Base-by-base conservation (phyloP, 2,329 filamentous ascomycete species). In the Stachybotrys chlorohalonatus region DNA sequence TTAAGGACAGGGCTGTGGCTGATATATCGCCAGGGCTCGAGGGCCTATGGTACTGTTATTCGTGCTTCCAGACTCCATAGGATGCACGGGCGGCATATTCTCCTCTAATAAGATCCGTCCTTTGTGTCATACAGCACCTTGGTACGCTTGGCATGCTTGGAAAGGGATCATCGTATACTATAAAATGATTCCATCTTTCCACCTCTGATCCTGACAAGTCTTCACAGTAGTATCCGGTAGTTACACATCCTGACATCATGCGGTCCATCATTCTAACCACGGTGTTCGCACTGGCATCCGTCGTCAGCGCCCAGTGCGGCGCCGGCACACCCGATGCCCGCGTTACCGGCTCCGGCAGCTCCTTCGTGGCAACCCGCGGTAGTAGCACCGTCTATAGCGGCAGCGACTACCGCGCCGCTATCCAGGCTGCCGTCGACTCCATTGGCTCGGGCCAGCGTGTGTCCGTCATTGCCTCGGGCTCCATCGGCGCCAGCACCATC, bases 271-370 rank as follows among this genome's bases (percentile, higher is more conserved):
- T 52, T n/a, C 11, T 42, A 5, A 30, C 50, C 15, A 30, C 50
- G 6, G 31, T 52, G 9, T 32, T 52, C 11, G 50, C 50, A 16
- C n/a, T 52, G 13, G 50, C 36, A 15, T 52, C 50, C 17, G 50
- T 45, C 2, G 50, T 32, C 50, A 52, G 45, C 36, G 50, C 32
- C 6, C 50, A 52, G 50, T 52, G 50, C 36, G 50, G 50, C 36
- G 5, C 50, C 17, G 50, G 50, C 11, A 52, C 50, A 8, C 50
- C 50, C 8, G 32, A 52, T n/a, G 50, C 50, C 11, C 50, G 50
- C n/a, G 50, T 52, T n/a, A 52, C 50, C 31, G 50, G 50, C 17
- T 52, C 50, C 16, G 50, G 50, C 50, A 52, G 50, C 50, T 52
- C 50, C 31, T 52, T 52, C 32, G 11, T 13, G 5, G 50, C 50